A percentile compares a stretch with the other conserved stretches of the same genome.
These are phyloP conservation scores for Epichloe hybrida DNA, from an alignment of 2,329 filamentous ascomycete species.

Conservation along the genomic window DNA sequence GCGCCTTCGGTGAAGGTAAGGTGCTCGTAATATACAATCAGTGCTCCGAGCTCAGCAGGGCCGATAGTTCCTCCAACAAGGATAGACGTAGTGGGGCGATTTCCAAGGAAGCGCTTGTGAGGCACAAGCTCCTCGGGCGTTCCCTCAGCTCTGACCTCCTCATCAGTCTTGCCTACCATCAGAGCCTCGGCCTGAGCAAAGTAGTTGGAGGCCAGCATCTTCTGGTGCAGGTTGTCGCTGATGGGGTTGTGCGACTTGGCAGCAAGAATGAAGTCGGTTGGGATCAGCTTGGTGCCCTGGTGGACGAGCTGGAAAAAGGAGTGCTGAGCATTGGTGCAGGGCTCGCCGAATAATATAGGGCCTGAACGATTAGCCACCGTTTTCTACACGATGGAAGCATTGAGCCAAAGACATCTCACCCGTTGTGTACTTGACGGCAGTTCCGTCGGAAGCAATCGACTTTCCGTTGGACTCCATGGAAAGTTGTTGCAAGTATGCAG, in stretches of 20 bases:
- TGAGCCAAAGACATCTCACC: slow-evolving; percentile 25
- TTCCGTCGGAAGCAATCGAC: slow-evolving; percentile 77
- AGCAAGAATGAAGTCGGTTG: slow-evolving; percentile 93
- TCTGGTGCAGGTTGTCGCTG: slow-evolving; percentile 85
- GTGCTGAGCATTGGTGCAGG: slow-evolving; percentile 97
- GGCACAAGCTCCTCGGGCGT: slow-evolving; percentile 63
- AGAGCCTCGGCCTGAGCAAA: slow-evolving; percentile 79
- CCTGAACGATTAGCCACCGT: slow-evolving; percentile 23
- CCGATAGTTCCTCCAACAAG: slow-evolving; percentile 84
- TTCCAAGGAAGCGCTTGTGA: slow-evolving; percentile 99
- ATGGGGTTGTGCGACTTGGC: slow-evolving; percentile 95
- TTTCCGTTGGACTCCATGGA: slow-evolving; percentile 99
- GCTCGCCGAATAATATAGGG: slow-evolving; percentile 91
- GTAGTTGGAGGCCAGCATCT: slow-evolving; percentile 88
- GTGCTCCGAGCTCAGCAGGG: slow-evolving; percentile 78
- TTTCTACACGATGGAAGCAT: not conserved
- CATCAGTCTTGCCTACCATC: slow-evolving; percentile 80
- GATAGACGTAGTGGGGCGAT: slow-evolving; percentile 92
- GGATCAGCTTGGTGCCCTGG: slow-evolving; percentile 98
- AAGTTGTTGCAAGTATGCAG: slow-evolving; percentile 95
- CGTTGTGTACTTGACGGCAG: slow-evolving; percentile 93
- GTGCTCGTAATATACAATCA: slow-evolving; percentile 99
- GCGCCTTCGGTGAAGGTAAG: slow-evolving; percentile 95
- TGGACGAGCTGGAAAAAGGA: slow-evolving; percentile 99
- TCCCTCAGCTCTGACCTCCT: slow-evolving; percentile 65